Evolutionary conservation across 768 basidiomycete species (phyloP).

Genomic region (Tricholoma hemisulphureum): DNA sequence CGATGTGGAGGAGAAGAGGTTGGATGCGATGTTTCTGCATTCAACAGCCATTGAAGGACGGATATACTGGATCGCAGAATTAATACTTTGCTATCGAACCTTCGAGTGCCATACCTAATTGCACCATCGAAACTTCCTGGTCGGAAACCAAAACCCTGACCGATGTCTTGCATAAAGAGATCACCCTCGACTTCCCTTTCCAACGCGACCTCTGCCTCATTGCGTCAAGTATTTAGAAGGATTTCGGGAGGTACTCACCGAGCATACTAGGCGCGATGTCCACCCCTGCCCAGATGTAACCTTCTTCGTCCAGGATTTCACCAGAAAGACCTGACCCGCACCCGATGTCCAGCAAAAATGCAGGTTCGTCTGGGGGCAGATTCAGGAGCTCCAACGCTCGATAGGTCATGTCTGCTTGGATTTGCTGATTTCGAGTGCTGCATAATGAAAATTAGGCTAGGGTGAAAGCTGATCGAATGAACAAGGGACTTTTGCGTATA

Average conservation of each 20-base stretch:
- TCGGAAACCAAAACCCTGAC: constrained; percentile 95
- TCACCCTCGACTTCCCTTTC: constrained; percentile 96
- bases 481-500: constrained; percentile 85
- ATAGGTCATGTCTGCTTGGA: constrained; percentile 97
- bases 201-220: constrained; percentile 79
- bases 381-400: constrained; percentile 90
- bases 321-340: constrained; percentile 97
- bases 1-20: constrained; percentile 88
- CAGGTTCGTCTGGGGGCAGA: constrained; percentile 74
- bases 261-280: constrained; percentile 98
- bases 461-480: background rate
- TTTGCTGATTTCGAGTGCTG: constrained; percentile 93
- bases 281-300: constrained; percentile 89
- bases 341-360: constrained; percentile 91
- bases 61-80: constrained; percentile 66
- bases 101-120: constrained; percentile 63
- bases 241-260: constrained; percentile 47
- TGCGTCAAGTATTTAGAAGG: background rate
- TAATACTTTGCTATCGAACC: background rate
- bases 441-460: constrained; percentile 17
- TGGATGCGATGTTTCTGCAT: constrained; percentile 89
- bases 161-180: constrained; percentile 94
- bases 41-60: constrained; percentile 97
- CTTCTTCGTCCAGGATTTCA: constrained; percentile 93
- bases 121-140: constrained; percentile 98